These are phyloP conservation scores for Backusella tarrabulga DNA, from an alignment of 192 early-diverging fungal species.

Conservation along the genomic window DNA sequence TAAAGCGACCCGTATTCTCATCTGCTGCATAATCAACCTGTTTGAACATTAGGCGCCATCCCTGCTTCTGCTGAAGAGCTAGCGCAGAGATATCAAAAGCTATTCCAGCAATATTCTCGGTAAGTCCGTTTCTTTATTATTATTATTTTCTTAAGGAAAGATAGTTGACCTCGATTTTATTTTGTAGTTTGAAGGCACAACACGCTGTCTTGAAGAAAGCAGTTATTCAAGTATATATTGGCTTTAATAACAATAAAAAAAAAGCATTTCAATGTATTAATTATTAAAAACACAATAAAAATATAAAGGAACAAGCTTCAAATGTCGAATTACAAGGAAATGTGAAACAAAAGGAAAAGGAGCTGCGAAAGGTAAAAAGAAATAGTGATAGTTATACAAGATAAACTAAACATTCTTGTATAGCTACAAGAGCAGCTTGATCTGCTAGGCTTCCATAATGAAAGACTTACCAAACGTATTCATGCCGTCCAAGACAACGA, in stretches of 20 bases:
- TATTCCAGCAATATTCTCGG: conserved; percentile 56
- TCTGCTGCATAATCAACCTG: background rate
- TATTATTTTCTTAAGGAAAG: background rate
- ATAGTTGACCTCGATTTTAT: background rate
- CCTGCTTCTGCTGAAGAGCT: conserved; percentile 52
- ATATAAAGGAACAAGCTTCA: conserved; percentile 51
- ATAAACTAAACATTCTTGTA: background rate
- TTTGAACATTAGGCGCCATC: conserved; percentile 23
- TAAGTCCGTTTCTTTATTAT: conserved; percentile 13
- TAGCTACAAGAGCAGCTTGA: conserved; percentile 52
- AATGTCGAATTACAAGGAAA: conserved; percentile 48
- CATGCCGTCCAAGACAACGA: conserved; percentile 50
- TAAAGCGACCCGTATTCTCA: background rate
- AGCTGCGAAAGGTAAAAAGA: conserved; percentile 47
- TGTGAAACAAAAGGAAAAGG: conserved; percentile 58
- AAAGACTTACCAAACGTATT: conserved; percentile 59
- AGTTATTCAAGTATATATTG: conserved; percentile 48
- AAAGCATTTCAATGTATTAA: background rate
- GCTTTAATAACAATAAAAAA: background rate
- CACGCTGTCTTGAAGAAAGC: conserved; percentile 59
- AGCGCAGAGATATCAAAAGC: conserved; percentile 51
- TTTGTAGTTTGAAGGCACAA: conserved; percentile 47
- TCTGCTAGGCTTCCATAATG: conserved; percentile 56
- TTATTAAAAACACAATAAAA: background rate
- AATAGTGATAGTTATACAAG: background rate